phyloP scores from a whole-genome alignment of 768 basidiomycete species.

The Mycena metata region DNA sequence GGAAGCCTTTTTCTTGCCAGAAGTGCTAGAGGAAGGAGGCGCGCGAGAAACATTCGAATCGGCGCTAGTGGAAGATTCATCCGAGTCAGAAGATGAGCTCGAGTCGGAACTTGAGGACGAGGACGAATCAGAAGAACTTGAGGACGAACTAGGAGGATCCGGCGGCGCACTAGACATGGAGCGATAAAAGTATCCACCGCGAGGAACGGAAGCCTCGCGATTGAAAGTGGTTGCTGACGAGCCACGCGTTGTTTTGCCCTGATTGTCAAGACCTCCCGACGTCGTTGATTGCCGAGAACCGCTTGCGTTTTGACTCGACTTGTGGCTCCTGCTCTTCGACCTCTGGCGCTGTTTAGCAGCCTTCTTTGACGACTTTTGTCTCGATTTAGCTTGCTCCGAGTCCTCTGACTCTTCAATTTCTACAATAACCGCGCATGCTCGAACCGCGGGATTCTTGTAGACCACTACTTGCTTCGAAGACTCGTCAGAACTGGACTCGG shows the following conservation, averaged over 20 bases:
- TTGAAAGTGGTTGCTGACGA: background rate
- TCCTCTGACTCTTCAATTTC: too few relatives aligned
- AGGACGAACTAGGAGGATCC: background rate
- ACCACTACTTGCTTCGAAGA: too few relatives aligned
- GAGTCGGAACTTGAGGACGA: slow-evolving; percentile 2
- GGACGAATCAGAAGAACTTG: slow-evolving; percentile 2
- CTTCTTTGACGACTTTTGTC: too few relatives aligned
- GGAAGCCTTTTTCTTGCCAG: background rate
- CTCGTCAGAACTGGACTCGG: background rate
- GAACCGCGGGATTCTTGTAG: too few relatives aligned
- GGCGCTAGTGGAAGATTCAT: background rate
- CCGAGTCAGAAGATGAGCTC: background rate
- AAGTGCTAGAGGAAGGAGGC: background rate
- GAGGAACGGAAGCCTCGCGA: slow-evolving; percentile 1
- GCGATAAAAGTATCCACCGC: slow-evolving; percentile 7
- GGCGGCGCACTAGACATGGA: background rate
- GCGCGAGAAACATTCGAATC: too few relatives aligned
- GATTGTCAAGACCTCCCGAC: too few relatives aligned
- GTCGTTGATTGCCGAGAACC: too few relatives aligned
- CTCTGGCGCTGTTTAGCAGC: too few relatives aligned
- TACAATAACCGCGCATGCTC: too few relatives aligned
- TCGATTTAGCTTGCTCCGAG: too few relatives aligned
- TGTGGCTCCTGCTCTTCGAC: too few relatives aligned
- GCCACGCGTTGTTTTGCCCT: background rate
- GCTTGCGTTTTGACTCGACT: too few relatives aligned